A percentile compares a stretch with the other conserved stretches of the same genome.
Evolutionary conservation across 352 stramenopile genomes (phyloP).

Genomic region (Phytopythium montanum): DNA sequence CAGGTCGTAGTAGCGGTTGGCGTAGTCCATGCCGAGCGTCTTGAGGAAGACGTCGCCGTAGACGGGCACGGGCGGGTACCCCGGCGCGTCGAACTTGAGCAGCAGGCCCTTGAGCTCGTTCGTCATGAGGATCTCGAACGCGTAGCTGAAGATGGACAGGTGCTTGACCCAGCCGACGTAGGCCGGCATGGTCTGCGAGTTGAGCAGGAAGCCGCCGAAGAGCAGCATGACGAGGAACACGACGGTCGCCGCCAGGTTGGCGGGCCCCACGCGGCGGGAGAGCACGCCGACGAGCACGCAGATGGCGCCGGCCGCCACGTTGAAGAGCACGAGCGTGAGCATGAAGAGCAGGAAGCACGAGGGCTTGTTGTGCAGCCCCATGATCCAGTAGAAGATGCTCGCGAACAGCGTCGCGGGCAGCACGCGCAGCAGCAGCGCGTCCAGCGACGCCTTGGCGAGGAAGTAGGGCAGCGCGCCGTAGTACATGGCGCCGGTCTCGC

Average conservation of each 20-base stretch:
- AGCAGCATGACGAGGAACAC: slow-evolving; percentile 79
- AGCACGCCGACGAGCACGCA: slow-evolving; percentile 72
- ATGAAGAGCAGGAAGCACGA: slow-evolving; percentile 66
- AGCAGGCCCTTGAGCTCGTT: slow-evolving; percentile 77
- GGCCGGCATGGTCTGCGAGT: slow-evolving; percentile 73
- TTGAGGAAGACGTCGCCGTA: slow-evolving; percentile 85
- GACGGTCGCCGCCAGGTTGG: slow-evolving; percentile 72
- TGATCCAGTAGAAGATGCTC: slow-evolving; percentile 88
- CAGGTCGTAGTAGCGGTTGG: slow-evolving; percentile 70
- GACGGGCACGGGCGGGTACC: slow-evolving; percentile 69
- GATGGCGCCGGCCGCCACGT: slow-evolving; percentile 70
- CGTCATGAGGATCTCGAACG: slow-evolving; percentile 85
- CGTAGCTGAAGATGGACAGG: slow-evolving; percentile 85
- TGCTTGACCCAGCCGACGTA: slow-evolving; percentile 72
- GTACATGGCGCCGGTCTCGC: slow-evolving; percentile 76
- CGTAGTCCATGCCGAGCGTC: slow-evolving; percentile 80
- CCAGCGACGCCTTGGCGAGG: slow-evolving; percentile 65
- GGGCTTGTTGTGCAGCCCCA: slow-evolving; percentile 63
- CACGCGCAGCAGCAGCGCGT: slow-evolving; percentile 71
- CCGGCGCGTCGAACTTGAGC: slow-evolving; percentile 72
- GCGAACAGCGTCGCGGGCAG: slow-evolving; percentile 72
- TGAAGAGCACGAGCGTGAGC: slow-evolving; percentile 75
- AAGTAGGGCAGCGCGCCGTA: slow-evolving; percentile 80
- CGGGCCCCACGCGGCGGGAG: slow-evolving; percentile 53
- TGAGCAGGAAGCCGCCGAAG: slow-evolving; percentile 87